A percentile compares a stretch with the other conserved stretches of the same genome.
phyloP scores from a whole-genome alignment of 2,329 filamentous ascomycete species.

The Nigrospora sphaerica region DNA sequence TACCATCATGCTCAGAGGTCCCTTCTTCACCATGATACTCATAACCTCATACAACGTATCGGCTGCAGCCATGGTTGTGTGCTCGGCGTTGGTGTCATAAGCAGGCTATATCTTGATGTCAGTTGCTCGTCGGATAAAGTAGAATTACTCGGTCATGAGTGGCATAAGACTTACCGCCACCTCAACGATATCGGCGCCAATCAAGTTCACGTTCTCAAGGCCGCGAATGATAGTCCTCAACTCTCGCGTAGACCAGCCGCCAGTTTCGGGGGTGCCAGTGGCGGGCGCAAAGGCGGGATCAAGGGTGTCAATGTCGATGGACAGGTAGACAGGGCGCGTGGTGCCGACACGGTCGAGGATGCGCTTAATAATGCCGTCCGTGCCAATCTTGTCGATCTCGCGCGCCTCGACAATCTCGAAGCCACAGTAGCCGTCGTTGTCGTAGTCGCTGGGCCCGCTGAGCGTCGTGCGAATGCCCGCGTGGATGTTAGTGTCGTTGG shows the following conservation, averaged over 20 bases:
- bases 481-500: conserved; percentile 81
- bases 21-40: conserved; percentile 67
- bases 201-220: conserved; percentile 60
- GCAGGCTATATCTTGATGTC: conserved; percentile 30
- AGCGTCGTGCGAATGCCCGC: conserved; percentile 81
- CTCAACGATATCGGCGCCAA: conserved; percentile 67
- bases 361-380: conserved; percentile 68
- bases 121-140: neutral
- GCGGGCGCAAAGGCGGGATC: conserved; percentile 77
- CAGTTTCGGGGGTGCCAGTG: conserved; percentile 69
- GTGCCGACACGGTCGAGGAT: conserved; percentile 71
- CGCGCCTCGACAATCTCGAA: conserved; percentile 75
- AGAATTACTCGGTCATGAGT: too few species aligned
- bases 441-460: conserved; percentile 71
- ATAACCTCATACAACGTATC: conserved; percentile 63
- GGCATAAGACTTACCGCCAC: conserved; percentile 42
- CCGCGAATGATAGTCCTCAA: conserved; percentile 65
- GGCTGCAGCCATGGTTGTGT: conserved; percentile 51
- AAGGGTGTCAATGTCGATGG: conserved; percentile 81
- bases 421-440: conserved; percentile 78
- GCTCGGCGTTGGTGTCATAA: conserved; percentile 58
- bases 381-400: conserved; percentile 43
- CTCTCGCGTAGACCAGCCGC: conserved; percentile 69
- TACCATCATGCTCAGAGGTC: conserved; percentile 41
- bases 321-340: conserved; percentile 69